Evolutionary conservation across 257 asterid species (phyloP), one percentile per base, ranked within the genome.

Genomic region (Solanum habrochaites): DNA sequence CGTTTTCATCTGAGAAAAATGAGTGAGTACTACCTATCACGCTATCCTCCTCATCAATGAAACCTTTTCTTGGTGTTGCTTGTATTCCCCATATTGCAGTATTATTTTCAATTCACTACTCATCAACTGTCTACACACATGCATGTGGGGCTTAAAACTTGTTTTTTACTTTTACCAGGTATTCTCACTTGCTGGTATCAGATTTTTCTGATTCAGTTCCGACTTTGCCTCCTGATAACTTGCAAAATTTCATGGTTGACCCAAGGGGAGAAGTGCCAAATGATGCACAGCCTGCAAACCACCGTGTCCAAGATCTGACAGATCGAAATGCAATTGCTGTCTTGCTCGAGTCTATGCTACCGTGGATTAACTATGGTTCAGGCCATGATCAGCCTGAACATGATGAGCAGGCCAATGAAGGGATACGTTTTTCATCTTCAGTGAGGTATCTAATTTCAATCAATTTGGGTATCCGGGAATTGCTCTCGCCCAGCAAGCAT

Each of bases 151-250:
- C 35, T 39, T 86, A 27, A 27, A 56, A 43, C 43, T 32, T 58
- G 42, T 13, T 27, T 83, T 67, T 43, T 83, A 72, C 84, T 42
- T 85, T 88, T 89, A 69, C 49, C 87, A 95, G 99, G 96, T 95
- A 97, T 84, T 91, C 93, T 67, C 98, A 97, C 91, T 88, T 97
- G 90, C 52, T 91, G 95, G 83, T 94, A 39, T 93, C 98, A 10
- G 98, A 94, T 83, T 97, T 95, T 91, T 94, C 98, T 10, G 99
- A 97, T 92, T 82, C 97, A 8, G 89, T 91, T 88, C 95, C 98
- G 25, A 93, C 98, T 37, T 89, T 97, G 97, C 98, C 99, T n/a
- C 98, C 98, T 40, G 99, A 95, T 62, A 90, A 94, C 91, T 87
- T 95, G 93, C 99, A 96, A 71, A 94, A 95, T 40, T 94, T 97